Conservation (phyloP, 257 asterid genomes). For the Jasminum sambac region DNA sequence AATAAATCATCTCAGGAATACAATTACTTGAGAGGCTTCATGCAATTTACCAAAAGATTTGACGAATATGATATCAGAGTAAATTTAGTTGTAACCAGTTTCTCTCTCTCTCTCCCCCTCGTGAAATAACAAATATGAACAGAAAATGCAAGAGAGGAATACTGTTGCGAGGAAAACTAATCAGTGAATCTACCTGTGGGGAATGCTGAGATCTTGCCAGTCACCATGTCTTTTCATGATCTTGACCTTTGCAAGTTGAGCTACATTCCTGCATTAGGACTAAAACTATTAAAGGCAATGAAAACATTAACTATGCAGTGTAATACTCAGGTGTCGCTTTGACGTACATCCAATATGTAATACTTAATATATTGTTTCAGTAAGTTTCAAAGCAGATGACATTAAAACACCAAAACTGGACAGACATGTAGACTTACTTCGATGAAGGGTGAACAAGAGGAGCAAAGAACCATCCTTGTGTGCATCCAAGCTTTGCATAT, state of each 20-base stretch:
- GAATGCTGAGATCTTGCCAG: conserved; percentile 71
- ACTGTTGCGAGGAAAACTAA: background rate
- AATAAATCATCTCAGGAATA: background rate
- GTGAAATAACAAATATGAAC: no score
- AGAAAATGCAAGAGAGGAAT: no score
- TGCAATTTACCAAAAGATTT: background rate
- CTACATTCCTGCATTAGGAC: conserved; percentile 59
- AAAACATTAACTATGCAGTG: background rate
- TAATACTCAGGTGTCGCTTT: background rate
- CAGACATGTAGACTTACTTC: conserved; percentile 36
- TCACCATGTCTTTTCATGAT: conserved; percentile 67
- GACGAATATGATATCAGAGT: background rate
- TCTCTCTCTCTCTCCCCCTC: no score
- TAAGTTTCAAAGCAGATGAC: background rate
- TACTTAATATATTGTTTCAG: background rate
- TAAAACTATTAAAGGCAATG: conserved; percentile 1
- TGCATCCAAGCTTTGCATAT: conserved; percentile 83
- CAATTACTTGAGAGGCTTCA: background rate
- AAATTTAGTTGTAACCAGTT: no score
- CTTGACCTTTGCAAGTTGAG: conserved; percentile 75
- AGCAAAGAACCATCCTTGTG: conserved; percentile 90
- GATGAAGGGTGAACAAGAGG: conserved; percentile 72
- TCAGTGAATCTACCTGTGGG: conserved; percentile 48
- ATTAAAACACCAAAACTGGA: background rate
- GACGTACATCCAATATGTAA: background rate